Base-by-base conservation (phyloP, 2,329 filamentous ascomycete genomes). In the Talaromyces piceae region DNA sequence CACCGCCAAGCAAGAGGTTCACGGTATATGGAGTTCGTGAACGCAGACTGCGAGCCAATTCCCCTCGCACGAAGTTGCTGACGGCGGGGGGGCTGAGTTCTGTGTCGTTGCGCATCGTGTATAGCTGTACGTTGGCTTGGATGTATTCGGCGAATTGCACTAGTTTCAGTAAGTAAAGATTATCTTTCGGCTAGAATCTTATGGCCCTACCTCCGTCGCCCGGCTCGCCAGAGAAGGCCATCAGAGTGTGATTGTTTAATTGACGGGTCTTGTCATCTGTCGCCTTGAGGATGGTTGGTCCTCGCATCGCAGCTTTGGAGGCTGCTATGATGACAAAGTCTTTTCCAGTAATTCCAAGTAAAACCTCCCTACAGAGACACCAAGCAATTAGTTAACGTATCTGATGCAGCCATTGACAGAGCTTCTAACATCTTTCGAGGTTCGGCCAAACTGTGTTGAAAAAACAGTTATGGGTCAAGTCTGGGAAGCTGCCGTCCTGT, bases 101-200 rank as follows among this genome's bases (percentile, higher is more conserved):
- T 67, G 87, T 87, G 72, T 90, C 87, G 71, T 97, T 97, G 67
- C 94, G 89, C 91, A 97, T 98, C 60, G 88, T 90, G 77, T 98
- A 98, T 67, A 98, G 86, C 74, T 95, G 89, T 57, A 93, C 85
- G 73, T 98, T 98, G 69, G 91, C 91, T 81, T 97, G 91, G 71
- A 98, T 94, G 76, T 91, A 98, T 76, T 98, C 93, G 70, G 94
- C 88, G 71, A 98, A 98, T 84, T 98, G 91, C 57, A 97, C 91
- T 95, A 53, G 13, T 54, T 23, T 22, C 20, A 5, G 33, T 37
- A 26, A 41, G 27, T 23, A 18, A 46, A 5, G 12, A 31, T 22
- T 37, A 37, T 43, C 8, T 6, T 25, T 41, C 18, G 26, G 16
- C 9, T 18, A 11, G 16, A 4, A 18, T 37, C 33, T 18, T 9